Conservation (phyloP, 2,329 filamentous ascomycete species). For the Sporothrix phasma region DNA sequence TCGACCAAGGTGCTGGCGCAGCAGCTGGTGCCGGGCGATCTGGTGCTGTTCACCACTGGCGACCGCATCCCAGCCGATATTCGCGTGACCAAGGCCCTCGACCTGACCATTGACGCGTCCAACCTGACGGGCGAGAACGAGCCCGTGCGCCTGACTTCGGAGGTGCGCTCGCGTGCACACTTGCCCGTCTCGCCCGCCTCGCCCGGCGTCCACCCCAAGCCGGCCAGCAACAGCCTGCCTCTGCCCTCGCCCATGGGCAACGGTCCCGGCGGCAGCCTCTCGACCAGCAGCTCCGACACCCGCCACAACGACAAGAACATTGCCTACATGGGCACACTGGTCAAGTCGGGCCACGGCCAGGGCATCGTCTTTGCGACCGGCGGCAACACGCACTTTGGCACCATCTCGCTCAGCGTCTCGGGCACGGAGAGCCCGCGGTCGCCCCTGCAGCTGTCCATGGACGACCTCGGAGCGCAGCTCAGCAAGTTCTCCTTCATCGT, state of each 20-base stretch:
- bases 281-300: conserved; percentile 31
- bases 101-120: conserved; percentile 90
- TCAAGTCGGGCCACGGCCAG: conserved; percentile 89
- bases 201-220: conserved; percentile 12
- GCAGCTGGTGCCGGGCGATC: conserved; percentile 81
- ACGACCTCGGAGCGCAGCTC: conserved; percentile 87
- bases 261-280: background rate
- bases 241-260: conserved; percentile 25
- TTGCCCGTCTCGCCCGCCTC: conserved; percentile 6
- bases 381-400: conserved; percentile 86
- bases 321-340: conserved; percentile 94
- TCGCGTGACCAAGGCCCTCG: conserved; percentile 79
- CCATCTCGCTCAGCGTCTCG: conserved; percentile 86
- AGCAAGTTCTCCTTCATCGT: conserved; percentile 95
- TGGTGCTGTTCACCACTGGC: conserved; percentile 89
- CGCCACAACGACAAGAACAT: conserved; percentile 76
- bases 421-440: conserved; percentile 93
- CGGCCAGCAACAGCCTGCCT: conserved; percentile 20
- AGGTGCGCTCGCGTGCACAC: conserved; percentile 36
- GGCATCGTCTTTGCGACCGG: conserved; percentile 97
- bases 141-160: conserved; percentile 68
- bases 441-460: conserved; percentile 91
- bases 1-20: conserved; percentile 80
- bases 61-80: conserved; percentile 95
- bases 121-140: conserved; percentile 97